These are phyloP conservation scores for Tylopilus felleus DNA, from an alignment of 768 basidiomycete species.

Conservation along the genomic window DNA sequence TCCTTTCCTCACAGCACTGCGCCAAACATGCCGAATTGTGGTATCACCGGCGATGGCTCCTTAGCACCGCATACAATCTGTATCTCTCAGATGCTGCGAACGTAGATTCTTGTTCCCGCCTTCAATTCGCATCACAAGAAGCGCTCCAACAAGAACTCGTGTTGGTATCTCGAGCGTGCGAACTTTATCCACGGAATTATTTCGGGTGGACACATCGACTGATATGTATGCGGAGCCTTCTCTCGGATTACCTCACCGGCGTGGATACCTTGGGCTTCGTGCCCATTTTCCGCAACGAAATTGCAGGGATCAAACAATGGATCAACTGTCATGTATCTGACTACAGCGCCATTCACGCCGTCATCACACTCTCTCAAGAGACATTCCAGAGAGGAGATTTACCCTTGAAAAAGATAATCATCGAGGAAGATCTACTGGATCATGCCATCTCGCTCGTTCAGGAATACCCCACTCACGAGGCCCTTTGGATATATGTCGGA, in stretches of 20 bases:
- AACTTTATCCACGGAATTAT: conserved; percentile 69
- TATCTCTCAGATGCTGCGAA: not conserved
- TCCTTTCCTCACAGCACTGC: conserved; percentile 50
- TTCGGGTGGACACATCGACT: conserved; percentile 68
- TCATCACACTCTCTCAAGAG: conserved; percentile 37
- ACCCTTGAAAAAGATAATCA: conserved; percentile 1
- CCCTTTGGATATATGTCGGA: conserved; percentile 56
- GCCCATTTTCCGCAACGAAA: conserved; percentile 39
- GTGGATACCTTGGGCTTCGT: conserved; percentile 16
- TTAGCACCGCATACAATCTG: conserved; percentile 34
- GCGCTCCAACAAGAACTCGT: conserved; percentile 46
- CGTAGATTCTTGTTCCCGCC: not conserved
- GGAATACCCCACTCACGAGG: conserved; percentile 54
- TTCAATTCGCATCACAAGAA: conserved; percentile 29
- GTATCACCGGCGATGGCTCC: conserved; percentile 69
- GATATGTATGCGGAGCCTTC: conserved; percentile 40
- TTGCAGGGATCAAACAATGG: conserved; percentile 43
- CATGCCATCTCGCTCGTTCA: conserved; percentile 50
- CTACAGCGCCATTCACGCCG: conserved; percentile 59
- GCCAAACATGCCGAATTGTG: conserved; percentile 67
- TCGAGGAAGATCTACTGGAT: conserved; percentile 12
- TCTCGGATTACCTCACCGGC: conserved; percentile 18
- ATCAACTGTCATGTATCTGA: conserved; percentile 64
- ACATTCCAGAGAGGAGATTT: conserved; percentile 4
- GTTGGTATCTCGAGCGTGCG: conserved; percentile 48